phyloP scores from a whole-genome alignment of 148 eudicot genomes.

The Heliamphora exappendiculata region DNA sequence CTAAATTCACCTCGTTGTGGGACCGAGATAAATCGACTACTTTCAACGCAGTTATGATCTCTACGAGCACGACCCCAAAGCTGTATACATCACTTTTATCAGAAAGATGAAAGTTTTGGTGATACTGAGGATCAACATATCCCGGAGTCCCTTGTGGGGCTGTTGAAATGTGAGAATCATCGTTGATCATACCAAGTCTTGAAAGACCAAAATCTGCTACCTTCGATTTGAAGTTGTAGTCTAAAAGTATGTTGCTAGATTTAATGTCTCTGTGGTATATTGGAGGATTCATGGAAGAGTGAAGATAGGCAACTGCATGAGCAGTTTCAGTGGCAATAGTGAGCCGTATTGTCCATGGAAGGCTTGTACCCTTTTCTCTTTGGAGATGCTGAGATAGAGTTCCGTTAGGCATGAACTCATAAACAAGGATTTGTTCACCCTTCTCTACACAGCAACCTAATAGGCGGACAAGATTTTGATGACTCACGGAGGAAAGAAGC shows the following conservation, averaged over 20 bases:
- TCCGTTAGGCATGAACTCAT: slow-evolving; percentile 66
- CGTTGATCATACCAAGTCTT: slow-evolving; percentile 51
- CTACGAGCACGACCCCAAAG: slow-evolving; percentile 63
- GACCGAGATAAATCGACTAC: slow-evolving; percentile 54
- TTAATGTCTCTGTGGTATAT: slow-evolving; percentile 74
- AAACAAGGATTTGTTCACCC: slow-evolving; percentile 53
- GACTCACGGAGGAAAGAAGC: slow-evolving; percentile 56
- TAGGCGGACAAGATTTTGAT: slow-evolving; percentile 55
- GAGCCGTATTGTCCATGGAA: slow-evolving; percentile 48
- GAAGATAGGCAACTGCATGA: slow-evolving; percentile 63
- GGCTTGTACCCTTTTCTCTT: slow-evolving; percentile 29
- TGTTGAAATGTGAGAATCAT: slow-evolving; percentile 58
- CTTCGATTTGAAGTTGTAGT: slow-evolving; percentile 45
- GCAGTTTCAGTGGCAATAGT: slow-evolving; percentile 53
- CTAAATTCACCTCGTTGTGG: slow-evolving; percentile 51
- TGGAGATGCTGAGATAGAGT: slow-evolving; percentile 53
- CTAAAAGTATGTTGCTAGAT: slow-evolving; percentile 67
- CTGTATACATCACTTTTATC: slow-evolving; percentile 72
- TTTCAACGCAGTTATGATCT: slow-evolving; percentile 53
- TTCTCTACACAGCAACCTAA: slow-evolving; percentile 53
- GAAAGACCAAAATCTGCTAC: slow-evolving; percentile 81
- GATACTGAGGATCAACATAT: slow-evolving; percentile 75
- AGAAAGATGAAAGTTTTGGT: slow-evolving; percentile 56
- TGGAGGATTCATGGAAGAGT: slow-evolving; percentile 51
- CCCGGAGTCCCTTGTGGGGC: slow-evolving; percentile 81